These are phyloP conservation scores for Monosporozyma solicola DNA, from an alignment of 805 yeast genomes.

Conservation along the genomic window DNA sequence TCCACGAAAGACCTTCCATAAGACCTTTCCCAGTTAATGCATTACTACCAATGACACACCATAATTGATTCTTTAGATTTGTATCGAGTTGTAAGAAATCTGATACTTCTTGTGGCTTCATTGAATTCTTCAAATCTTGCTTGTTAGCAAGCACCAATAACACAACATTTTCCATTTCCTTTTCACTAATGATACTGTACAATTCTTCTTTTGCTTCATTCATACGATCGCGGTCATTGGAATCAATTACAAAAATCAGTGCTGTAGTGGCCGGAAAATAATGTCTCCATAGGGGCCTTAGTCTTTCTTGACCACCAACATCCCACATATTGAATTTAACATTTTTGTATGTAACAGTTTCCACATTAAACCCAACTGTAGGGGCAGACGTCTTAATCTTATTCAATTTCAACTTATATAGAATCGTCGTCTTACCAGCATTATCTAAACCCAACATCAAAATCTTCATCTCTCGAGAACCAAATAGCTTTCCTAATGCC, in stretches of 20 bases:
- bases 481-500: constrained; percentile 38
- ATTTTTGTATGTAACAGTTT: constrained; percentile 72
- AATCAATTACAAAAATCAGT: constrained; percentile 81
- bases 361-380: constrained; percentile 90
- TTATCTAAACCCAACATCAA: constrained; percentile 89
- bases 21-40: constrained; percentile 88
- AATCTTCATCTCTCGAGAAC: constrained; percentile 52
- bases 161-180: constrained; percentile 73
- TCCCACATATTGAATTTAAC: constrained; percentile 87
- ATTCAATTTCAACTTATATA: constrained; percentile 74
- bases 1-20: constrained; percentile 82
- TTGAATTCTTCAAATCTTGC: constrained; percentile 65
- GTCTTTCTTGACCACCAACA: constrained; percentile 92
- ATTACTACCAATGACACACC: constrained; percentile 89
- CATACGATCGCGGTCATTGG: constrained; percentile 62
- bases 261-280: constrained; percentile 92
- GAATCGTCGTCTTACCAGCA: constrained; percentile 86
- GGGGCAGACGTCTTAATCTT: constrained; percentile 76
- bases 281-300: constrained; percentile 91
- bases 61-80: constrained; percentile 55
- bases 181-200: constrained; percentile 68
- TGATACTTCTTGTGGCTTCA: constrained; percentile 73
- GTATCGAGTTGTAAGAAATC: constrained; percentile 57
- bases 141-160: constrained; percentile 82
- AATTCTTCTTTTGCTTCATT: constrained; percentile 73